Conservation (phyloP, 176 grass and related monocot species). For the Avena sativa region DNA sequence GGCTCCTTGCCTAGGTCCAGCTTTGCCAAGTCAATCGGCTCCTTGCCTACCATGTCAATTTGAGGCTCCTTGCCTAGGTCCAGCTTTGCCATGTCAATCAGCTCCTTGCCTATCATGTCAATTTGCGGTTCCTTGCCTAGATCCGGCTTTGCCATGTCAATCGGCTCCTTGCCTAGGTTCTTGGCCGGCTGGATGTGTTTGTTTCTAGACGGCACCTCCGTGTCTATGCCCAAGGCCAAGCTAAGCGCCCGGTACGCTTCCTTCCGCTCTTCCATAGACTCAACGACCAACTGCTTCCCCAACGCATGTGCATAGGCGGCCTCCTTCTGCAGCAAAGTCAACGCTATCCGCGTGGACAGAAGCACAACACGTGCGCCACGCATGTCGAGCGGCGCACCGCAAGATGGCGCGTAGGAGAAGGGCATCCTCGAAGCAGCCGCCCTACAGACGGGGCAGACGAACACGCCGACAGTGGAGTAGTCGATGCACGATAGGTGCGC, state of each 20-base stretch:
- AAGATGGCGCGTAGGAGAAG: slow-evolving; percentile 47
- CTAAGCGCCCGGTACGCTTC: slow-evolving; percentile 39
- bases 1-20: not conserved
- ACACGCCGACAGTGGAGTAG: not conserved
- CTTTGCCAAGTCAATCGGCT: no score
- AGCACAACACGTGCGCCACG: slow-evolving; percentile 36
- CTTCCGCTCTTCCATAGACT: slow-evolving; percentile 30
- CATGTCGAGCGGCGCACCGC: slow-evolving; percentile 12
- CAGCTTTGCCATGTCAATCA: not conserved
- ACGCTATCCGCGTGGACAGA: slow-evolving; percentile 41
- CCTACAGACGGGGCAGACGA: slow-evolving; percentile 56
- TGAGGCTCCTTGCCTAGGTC: not conserved
- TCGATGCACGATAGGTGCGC: slow-evolving; percentile 55
- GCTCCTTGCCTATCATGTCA: not conserved
- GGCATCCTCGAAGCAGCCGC: slow-evolving; percentile 1
- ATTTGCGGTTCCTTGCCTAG: not conserved
- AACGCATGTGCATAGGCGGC: slow-evolving; percentile 11
- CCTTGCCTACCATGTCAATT: not conserved
- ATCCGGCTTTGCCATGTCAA: not conserved
- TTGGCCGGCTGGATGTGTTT: not conserved
- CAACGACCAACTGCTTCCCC: slow-evolving; percentile 40
- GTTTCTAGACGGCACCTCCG: not conserved
- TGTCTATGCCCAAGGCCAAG: not conserved
- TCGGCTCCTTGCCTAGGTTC: not conserved
- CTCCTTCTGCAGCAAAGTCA: slow-evolving; percentile 24